Base-by-base conservation (phyloP, 805 yeast genomes). In the Sugiyamaella smithiae region DNA sequence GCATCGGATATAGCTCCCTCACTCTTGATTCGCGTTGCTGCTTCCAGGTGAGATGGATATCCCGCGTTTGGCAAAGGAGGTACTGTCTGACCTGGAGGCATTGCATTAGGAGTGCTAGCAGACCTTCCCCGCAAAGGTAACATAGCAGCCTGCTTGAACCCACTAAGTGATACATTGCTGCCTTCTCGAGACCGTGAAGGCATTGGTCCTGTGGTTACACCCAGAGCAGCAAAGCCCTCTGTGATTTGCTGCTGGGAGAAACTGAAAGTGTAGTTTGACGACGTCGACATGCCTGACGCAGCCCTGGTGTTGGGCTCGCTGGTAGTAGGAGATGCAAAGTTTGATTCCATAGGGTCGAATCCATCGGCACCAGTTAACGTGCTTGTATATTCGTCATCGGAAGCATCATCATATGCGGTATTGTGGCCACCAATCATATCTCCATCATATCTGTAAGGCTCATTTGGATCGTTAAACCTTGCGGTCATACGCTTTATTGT, bases 401-500 rank as follows among this genome's bases (percentile, higher is more conserved):
- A 48, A 6, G 46, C 52, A 12, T 50, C 58, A 17, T 52, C 55
- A 36, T 54, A 54, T 8, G 47, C 43, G 23, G 57, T 51, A 29
- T 47, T 37, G 49, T 53, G 45, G 51, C 53, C 37, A 19, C 22
- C 16, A 3, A 35, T 16, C 20, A 16, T 14, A 12, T 35, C 38
- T 9, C 22, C 16, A 16, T 16, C 33, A 6, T 29, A 29, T n/a
- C 14, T 29, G 33, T n/a, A 29, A 26, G 11, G 11, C 38, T 35
- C 20, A 11, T 16, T 3, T 11, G 20, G 12, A 19, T 35, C 38
- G 19, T 19, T 14, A 20, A 35, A 35, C 8, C 38, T 3, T 5
- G 38, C 38, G 2, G 65, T 57, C 52, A 66, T 51, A 24, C 55
- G 53, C 43, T 43, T 55, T 29, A 71, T 54, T 2, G 73, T 61